These are phyloP conservation scores for Fraxinus cuspidata DNA, from an alignment of 257 asterid genomes.

Conservation along the genomic window DNA sequence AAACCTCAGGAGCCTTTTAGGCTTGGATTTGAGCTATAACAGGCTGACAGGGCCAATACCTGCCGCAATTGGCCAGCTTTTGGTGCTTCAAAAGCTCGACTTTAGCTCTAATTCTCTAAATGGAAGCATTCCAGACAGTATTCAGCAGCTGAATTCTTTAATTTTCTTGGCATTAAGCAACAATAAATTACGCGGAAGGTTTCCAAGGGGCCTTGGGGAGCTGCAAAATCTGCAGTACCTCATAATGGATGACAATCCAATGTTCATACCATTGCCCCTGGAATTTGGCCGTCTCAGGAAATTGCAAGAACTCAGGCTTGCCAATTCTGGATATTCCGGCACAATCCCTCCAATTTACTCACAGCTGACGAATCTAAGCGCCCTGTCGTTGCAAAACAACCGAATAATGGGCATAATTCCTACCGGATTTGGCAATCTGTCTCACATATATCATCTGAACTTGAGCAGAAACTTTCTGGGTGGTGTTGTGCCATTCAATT, in stretches of 20 bases:
- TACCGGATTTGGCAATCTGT: constrained; percentile 45
- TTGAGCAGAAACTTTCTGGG: constrained; percentile 71
- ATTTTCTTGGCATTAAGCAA: constrained; percentile 72
- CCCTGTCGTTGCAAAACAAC: constrained; percentile 73
- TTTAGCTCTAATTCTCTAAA: constrained; percentile 66
- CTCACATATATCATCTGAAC: constrained; percentile 72
- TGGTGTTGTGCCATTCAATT: constrained; percentile 71
- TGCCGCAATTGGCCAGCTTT: constrained; percentile 46
- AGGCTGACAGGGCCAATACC: constrained; percentile 52
- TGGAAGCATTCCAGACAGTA: constrained; percentile 58
- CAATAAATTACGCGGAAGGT: constrained; percentile 51
- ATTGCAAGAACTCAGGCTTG: constrained; percentile 78
- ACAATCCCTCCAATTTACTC: constrained; percentile 61
- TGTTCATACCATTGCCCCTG: constrained; percentile 53
- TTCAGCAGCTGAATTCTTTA: constrained; percentile 46
- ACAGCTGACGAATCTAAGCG: constrained; percentile 53
- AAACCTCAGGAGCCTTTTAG: constrained; percentile 49
- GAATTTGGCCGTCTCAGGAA: constrained; percentile 55
- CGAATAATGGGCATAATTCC: constrained; percentile 66
- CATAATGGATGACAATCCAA: constrained; percentile 80
- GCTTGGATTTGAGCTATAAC: constrained; percentile 79
- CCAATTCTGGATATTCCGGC: constrained; percentile 75
- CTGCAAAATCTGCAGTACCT: constrained; percentile 62
- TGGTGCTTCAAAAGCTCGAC: constrained; percentile 71
- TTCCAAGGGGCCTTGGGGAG: constrained; percentile 43